phyloP scores from a whole-genome alignment of 2,329 filamentous ascomycete species.

The Aspergillus persii region DNA sequence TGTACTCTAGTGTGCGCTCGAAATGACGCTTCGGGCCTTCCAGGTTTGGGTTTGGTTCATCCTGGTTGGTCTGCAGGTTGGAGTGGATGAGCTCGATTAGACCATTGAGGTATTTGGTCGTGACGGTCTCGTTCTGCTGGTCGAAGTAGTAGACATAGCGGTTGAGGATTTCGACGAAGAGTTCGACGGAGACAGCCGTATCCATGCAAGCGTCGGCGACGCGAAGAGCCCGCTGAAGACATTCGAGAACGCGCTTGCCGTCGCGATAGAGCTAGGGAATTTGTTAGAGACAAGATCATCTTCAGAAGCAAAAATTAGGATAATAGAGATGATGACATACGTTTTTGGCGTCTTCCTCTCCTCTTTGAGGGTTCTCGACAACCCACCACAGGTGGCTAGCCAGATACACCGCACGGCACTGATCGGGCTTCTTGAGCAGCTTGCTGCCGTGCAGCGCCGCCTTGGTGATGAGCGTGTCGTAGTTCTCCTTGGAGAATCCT shows the following conservation, averaged over 20 bases:
- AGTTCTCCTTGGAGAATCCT: slow-evolving; percentile 94
- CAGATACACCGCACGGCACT: slow-evolving; percentile 93
- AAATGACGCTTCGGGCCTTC: slow-evolving; percentile 94
- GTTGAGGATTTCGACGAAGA: slow-evolving; percentile 98
- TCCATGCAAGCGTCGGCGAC: slow-evolving; percentile 99
- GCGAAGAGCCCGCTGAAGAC: slow-evolving; percentile 87
- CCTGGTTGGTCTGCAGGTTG: slow-evolving; percentile 81
- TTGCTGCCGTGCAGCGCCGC: slow-evolving; percentile 96
- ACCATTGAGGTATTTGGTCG: slow-evolving; percentile 95
- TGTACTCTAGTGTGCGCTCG: slow-evolving; percentile 90
- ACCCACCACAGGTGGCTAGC: slow-evolving; percentile 99
- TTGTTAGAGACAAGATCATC: neutral
- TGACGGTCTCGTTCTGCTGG: slow-evolving; percentile 97
- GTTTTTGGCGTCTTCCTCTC: slow-evolving; percentile 76
- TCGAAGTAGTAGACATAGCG: slow-evolving; percentile 99
- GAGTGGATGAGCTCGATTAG: slow-evolving; percentile 98
- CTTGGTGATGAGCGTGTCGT: slow-evolving; percentile 97
- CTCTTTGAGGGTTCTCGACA: slow-evolving; percentile 72
- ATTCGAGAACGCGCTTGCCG: slow-evolving; percentile 94
- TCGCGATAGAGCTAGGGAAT: slow-evolving; percentile 79
- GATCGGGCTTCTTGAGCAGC: slow-evolving; percentile 93
- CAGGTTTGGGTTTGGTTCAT: slow-evolving; percentile 63
- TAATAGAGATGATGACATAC: slow-evolving; percentile 51
- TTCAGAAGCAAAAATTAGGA: neutral
- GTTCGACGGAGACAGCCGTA: slow-evolving; percentile 90